Evolutionary conservation across 352 stramenopile genomes (phyloP), one percentile per base, ranked within the genome.

Genomic region (Phytophthora podocarpi): DNA sequence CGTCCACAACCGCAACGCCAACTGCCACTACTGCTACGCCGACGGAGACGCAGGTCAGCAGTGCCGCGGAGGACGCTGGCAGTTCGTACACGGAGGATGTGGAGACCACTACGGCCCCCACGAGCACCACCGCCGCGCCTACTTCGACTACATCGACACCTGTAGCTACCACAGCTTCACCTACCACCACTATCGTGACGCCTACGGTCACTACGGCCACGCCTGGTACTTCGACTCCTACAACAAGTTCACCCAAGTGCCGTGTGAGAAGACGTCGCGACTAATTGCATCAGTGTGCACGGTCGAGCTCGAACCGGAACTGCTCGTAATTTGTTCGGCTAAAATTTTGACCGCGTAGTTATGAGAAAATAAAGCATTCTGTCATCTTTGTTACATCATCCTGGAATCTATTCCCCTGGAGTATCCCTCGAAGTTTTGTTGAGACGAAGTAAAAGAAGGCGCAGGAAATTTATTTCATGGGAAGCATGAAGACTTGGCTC

Each of bases 201-300:
- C 42, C 50, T 1, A 46, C 49, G 23, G 6, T 20, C 10, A 64
- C 60, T 2, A 36, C 42, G 30, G 35, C 37, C 9, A 31, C 37
- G 1, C 28, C 55, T 0, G 43, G n/a, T n/a, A 52, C 23, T 21
- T 20, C 56, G 23, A 52, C 28, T 31, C 23, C 40, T 39, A n/a
- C n/a, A n/a, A n/a, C n/a, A n/a, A 64, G 28, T 20, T n/a, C 9
- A 62, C 52, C 64, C 34, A 72, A 69, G 51, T 72, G 59, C 46
- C 59, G 31, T 16, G 46, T 72, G 43, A 45, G 47, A 49, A 24
- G 50, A 12, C 43, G 36, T 45, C 50, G 40, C 39, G 56, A 59
- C n/a, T n/a, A n/a, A n/a, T n/a, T n/a, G n/a, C n/a, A n/a, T n/a
- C n/a, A n/a, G n/a, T n/a, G n/a, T n/a, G n/a, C n/a, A n/a, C n/a